Evolutionary conservation across 768 basidiomycete species (phyloP).

Genomic region (Tricholoma flavovirens): DNA sequence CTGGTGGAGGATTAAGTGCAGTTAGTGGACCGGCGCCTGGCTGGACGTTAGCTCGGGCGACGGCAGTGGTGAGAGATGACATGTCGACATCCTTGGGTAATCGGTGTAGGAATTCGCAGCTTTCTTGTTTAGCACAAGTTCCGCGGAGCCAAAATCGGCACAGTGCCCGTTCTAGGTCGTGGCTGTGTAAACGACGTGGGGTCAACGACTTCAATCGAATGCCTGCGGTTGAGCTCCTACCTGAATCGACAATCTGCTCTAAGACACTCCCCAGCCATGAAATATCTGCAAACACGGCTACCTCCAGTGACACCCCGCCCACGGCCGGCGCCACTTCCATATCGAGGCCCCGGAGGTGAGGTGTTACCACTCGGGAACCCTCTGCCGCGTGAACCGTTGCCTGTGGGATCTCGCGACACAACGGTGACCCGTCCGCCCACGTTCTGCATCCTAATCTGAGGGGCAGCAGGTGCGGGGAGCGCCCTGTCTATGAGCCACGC

Average conservation of each 20-base stretch:
- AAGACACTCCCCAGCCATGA: conserved; percentile 92
- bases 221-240: conserved; percentile 36
- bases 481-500: conserved; percentile 84
- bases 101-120: conserved; percentile 94
- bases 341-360: conserved; percentile 32
- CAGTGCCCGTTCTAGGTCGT: conserved; percentile 89
- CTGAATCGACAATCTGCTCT: conserved; percentile 97
- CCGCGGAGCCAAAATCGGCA: conserved; percentile 98
- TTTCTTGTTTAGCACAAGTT: conserved; percentile 93
- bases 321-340: conserved; percentile 37
- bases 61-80: conserved; percentile 56
- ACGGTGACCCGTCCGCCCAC: conserved; percentile 66
- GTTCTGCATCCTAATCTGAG: conserved; percentile 49
- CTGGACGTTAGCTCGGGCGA: conserved; percentile 61
- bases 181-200: conserved; percentile 40
- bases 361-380: conserved; percentile 25
- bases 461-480: conserved; percentile 36
- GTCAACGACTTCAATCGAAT: background rate
- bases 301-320: conserved; percentile 49
- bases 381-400: conserved; percentile 37
- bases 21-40: conserved; percentile 39
- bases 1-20: conserved; percentile 38
- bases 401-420: conserved; percentile 49
- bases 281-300: conserved; percentile 91
- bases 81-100: conserved; percentile 84